Evolutionary conservation across 2,329 filamentous ascomycete species (phyloP), one percentile per base, ranked within the genome.

Genomic region (Clonostachys rosea): DNA sequence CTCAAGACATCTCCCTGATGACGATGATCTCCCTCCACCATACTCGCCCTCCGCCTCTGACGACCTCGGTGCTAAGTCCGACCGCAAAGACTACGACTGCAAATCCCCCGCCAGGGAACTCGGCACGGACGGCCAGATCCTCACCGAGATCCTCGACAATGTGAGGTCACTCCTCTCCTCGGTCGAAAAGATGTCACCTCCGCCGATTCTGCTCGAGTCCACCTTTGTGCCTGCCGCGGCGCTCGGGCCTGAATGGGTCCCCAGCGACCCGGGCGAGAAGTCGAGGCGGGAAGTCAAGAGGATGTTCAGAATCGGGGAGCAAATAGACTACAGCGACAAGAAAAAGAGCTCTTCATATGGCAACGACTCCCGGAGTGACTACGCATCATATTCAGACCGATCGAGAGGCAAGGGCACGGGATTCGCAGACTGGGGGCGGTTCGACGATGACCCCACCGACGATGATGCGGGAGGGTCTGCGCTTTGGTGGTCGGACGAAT

Each of bases 401-500:
- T 30, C 24, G 24, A 30, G 24, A 10, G 24, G 24, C 24, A 30
- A 30, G n/a, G n/a, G 37, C 8, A 52, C 46, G 30, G 64, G 65
- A 4, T 75, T 75, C 42, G 68, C 67, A 42, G 73, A 73, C 18
- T 75, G 73, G 73, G 72, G 73, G 1, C 61, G 72, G 17, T 75
- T 65, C 56, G 63, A 59, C 6, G 62, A 65, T 5, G 47, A 58
- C 6, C 44, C 39, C 1, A 51, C 48, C 2, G 16, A 43, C 5
- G 47, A 44, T 3, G 35, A 49, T 1, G 5, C 46, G 3, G 16
- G 46, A 20, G 49, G 49, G 10, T 43, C 33, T 8, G 40, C 52
- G 4, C 64, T 69, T 48, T 79, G 75, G 74, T 79, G 73, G 68
- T 53, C 51, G 2, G 72, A 79, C 42, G 73, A 73, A 47, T 59